Base-by-base conservation (phyloP, 192 early-diverging fungal genomes). In the Podila epicladia region DNA sequence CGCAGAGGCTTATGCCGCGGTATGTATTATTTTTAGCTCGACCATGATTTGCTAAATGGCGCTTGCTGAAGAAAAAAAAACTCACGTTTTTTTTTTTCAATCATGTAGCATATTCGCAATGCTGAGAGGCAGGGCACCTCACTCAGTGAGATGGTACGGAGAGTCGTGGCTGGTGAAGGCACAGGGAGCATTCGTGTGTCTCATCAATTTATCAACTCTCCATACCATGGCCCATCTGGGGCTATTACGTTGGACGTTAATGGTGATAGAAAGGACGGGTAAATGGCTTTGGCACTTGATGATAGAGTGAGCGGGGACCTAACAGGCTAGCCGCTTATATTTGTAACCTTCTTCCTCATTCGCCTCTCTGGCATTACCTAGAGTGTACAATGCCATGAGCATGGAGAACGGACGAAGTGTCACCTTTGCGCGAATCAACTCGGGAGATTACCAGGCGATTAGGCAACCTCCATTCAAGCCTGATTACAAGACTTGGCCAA, bases 1-100 rank as follows among this genome's bases (percentile, higher is more conserved):
- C 53, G 86, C 86, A 4, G 38, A 82, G 20, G 74, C 66, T 1
- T 87, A 84, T 49, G 65, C 69, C 29, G 29, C 73, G 19, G 73
- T 80, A 59, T 45, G 76, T 1, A 32, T 33, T 22, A 72, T 29
- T 15, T 53, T 15, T 41, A 55, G 11, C 22, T 9, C 24, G 53
- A 9, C 17, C 9, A 5, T 9, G 9, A 24, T 12, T 26, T 24
- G 24, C 17, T 0, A 2, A 0, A 24, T 55, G 53, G n/a, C 24
- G 53, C 22, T 24, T 4, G 19, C 17, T 22, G 17, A 22, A 53
- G 51, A 22, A 53, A n/a, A 22, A 19, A n/a, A 53, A 17, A 53
- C n/a, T 62, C 20, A 1, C 9, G 35, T 29, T 29, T 9, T 51
- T 29, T 9, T 51, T 24, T 26, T 28, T 67, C 32, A 11, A 4